Conservation (phyloP, 495 filamentous ascomycete genomes). For the Xylaria grammica region DNA sequence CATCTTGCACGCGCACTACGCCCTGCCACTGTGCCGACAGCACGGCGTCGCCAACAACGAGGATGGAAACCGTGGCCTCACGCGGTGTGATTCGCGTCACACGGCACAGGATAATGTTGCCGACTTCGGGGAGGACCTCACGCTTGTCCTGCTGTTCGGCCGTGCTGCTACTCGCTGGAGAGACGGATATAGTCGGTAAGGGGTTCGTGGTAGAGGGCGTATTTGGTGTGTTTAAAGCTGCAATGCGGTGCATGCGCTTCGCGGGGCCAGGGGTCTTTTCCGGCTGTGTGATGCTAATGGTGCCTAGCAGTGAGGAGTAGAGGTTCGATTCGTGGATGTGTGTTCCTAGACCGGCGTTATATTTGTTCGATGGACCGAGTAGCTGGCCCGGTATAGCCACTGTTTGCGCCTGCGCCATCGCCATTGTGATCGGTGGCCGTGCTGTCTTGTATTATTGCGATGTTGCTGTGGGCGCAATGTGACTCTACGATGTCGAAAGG, state of each 20-base stretch:
- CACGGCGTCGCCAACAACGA: constrained; percentile 71
- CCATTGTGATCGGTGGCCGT: constrained; percentile 2
- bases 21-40: constrained; percentile 66
- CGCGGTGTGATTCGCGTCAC: constrained; percentile 82
- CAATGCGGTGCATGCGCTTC: constrained; percentile 61
- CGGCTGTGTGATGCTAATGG: constrained; percentile 56
- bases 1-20: constrained; percentile 79
- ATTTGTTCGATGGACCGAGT: constrained; percentile 69
- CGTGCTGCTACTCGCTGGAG: constrained; percentile 37
- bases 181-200: constrained; percentile 48
- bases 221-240: constrained; percentile 34
- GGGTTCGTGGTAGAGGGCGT: constrained; percentile 27
- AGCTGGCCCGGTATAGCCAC: constrained; percentile 74
- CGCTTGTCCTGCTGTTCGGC: constrained; percentile 64
- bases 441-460: not conserved
- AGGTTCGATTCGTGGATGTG: constrained; percentile 74
- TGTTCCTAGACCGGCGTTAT: constrained; percentile 76
- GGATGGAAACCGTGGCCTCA: constrained; percentile 81
- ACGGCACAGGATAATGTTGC: constrained; percentile 77
- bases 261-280: constrained; percentile 59
- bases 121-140: constrained; percentile 81
- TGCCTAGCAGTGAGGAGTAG: constrained; percentile 73
- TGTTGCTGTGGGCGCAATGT: not conserved
- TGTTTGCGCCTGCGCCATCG: constrained; percentile 23
- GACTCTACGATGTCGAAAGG: not conserved